Evolutionary conservation across 2,329 filamentous ascomycete species (phyloP).

Genomic region (Colletotrichum orchidophilum): DNA sequence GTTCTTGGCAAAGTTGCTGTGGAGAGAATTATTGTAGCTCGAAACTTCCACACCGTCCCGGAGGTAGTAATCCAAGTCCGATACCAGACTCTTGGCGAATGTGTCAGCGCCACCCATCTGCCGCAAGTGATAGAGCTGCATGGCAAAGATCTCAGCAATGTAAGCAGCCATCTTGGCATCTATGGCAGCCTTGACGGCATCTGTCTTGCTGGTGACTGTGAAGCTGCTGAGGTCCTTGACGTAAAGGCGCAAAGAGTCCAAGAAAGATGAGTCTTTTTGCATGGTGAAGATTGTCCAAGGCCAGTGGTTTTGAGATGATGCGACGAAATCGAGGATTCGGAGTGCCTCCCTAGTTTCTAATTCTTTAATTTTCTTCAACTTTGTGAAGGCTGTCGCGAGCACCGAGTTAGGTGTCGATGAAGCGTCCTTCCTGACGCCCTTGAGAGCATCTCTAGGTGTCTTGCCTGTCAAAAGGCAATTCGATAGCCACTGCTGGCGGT

Average conservation of each 20-base stretch:
- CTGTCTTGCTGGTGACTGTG: constrained; percentile 61
- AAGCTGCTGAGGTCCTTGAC: constrained; percentile 67
- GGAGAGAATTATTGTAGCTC: constrained; percentile 87
- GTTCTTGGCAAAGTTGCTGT: constrained; percentile 86
- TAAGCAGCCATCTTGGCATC: constrained; percentile 80
- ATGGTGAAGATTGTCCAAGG: constrained; percentile 89
- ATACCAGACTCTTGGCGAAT: constrained; percentile 76
- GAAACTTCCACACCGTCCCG: constrained; percentile 81
- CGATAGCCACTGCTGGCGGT: constrained; percentile 95
- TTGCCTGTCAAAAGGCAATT: constrained; percentile 91
- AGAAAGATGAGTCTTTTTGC: constrained; percentile 77
- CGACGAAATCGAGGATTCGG: constrained; percentile 86
- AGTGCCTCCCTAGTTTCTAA: constrained; percentile 73
- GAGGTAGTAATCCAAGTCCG: constrained; percentile 81
- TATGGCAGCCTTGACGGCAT: constrained; percentile 65
- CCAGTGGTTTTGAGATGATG: constrained; percentile 92
- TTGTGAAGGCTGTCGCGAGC: constrained; percentile 76
- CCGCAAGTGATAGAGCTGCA: constrained; percentile 88
- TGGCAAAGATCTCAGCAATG: constrained; percentile 86
- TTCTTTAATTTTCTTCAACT: constrained; percentile 71
- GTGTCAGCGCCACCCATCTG: constrained; percentile 74
- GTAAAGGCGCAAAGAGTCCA: constrained; percentile 77
- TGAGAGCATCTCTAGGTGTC: constrained; percentile 80
- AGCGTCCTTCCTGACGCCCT: constrained; percentile 61
- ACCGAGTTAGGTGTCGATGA: constrained; percentile 68